Percentiles rank a stretch among this genome's conserved stretches.
phyloP scores from a whole-genome alignment of 257 asterid genomes.

The Solanum pinnatisectum region DNA sequence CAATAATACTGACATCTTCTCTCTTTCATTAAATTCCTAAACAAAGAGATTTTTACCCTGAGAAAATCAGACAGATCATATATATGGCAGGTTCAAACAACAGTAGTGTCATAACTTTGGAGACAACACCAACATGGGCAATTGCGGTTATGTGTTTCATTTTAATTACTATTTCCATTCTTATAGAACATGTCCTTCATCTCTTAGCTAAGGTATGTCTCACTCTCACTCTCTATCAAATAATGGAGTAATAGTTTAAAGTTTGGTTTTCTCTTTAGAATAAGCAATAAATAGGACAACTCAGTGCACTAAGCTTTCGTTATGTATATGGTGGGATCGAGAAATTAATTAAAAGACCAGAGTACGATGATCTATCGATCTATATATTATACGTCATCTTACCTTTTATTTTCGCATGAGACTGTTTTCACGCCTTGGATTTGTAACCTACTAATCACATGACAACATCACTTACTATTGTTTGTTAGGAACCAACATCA shows the following conservation, averaged over 20 bases:
- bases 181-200: conserved; percentile 61
- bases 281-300: neutral
- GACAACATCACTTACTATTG: neutral
- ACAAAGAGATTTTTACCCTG: neutral
- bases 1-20: neutral
- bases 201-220: conserved; percentile 44
- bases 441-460: neutral
- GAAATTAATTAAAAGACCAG: neutral
- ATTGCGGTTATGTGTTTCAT: conserved; percentile 55
- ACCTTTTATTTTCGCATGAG: neutral
- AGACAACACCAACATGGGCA: conserved; percentile 64
- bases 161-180: conserved; percentile 38
- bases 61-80: neutral
- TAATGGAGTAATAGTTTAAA: neutral
- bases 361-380: neutral
- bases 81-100: conserved; percentile 7
- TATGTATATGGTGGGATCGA: neutral
- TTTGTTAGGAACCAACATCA: neutral
- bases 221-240: neutral
- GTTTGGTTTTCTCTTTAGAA: neutral
- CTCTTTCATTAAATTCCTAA: neutral
- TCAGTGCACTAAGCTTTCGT: neutral
- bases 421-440: neutral
- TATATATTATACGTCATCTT: neutral
- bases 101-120: conserved; percentile 23